Conservation (phyloP, 192 early-diverging fungal species). For the Ambispora gerdemannii region DNA sequence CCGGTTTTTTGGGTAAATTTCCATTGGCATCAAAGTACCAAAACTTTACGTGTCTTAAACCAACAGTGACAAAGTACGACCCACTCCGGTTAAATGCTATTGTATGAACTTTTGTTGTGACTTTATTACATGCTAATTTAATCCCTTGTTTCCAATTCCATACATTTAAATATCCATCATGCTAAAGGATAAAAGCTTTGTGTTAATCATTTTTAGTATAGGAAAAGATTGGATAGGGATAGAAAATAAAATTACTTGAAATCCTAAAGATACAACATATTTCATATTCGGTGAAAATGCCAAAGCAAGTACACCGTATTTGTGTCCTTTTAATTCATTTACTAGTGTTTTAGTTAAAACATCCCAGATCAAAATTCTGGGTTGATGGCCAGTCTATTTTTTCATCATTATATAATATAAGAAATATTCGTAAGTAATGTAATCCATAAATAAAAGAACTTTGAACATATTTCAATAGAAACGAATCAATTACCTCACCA, state of each 20-base stretch:
- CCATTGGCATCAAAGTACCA: slow-evolving; percentile 64
- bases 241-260: slow-evolving; percentile 49
- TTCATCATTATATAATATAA: too few species aligned
- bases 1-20: slow-evolving; percentile 33
- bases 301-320: slow-evolving; percentile 68
- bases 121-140: slow-evolving; percentile 59
- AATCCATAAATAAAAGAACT: too few species aligned
- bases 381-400: slow-evolving; percentile 72
- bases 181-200: slow-evolving; percentile 48
- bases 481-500: slow-evolving; percentile 66
- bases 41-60: slow-evolving; percentile 74
- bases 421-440: too few species aligned
- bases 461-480: too few species aligned
- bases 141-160: slow-evolving; percentile 74
- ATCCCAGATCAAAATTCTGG: slow-evolving; percentile 72
- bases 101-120: slow-evolving; percentile 62
- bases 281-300: slow-evolving; percentile 69
- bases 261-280: slow-evolving; percentile 71
- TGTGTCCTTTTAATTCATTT: slow-evolving; percentile 68
- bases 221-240: too few species aligned
- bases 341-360: slow-evolving; percentile 50
- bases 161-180: slow-evolving; percentile 78
- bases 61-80: slow-evolving; percentile 72
- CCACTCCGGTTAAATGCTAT: slow-evolving; percentile 63
- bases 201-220: too few species aligned